phyloP scores from a whole-genome alignment of 306 rosid species.

The Phaseolus lunatus region DNA sequence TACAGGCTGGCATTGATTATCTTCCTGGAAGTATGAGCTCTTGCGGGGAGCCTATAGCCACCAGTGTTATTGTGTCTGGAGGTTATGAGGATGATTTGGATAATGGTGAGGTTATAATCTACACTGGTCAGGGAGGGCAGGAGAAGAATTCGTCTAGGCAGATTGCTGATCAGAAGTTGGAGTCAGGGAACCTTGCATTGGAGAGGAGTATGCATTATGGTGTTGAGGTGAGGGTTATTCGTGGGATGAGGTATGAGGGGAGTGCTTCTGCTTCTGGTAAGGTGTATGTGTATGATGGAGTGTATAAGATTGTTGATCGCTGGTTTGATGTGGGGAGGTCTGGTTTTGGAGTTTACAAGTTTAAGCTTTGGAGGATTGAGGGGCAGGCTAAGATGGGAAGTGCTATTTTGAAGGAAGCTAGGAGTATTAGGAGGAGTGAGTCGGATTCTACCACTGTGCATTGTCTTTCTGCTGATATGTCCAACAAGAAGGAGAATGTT shows the following conservation, averaged over 20 bases:
- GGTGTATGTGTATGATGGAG: conserved; percentile 93
- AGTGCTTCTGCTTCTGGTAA: conserved; percentile 57
- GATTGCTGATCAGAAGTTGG: conserved; percentile 76
- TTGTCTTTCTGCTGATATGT: conserved; percentile 77
- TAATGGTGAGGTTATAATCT: conserved; percentile 75
- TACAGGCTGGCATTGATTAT: conserved; percentile 93
- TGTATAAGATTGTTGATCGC: conserved; percentile 70
- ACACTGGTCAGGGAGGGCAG: conserved; percentile 98
- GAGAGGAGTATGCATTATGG: conserved; percentile 94
- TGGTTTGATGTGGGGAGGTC: conserved; percentile 97
- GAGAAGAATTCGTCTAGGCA: conserved; percentile 71
- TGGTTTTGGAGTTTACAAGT: conserved; percentile 97
- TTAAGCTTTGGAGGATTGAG: conserved; percentile 68
- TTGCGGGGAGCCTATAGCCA: conserved; percentile 88
- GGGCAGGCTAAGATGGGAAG: conserved; percentile 96
- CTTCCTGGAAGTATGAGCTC: conserved; percentile 80
- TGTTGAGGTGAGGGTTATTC: conserved; percentile 86
- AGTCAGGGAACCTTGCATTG: conserved; percentile 87
- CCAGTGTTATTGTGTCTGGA: conserved; percentile 90
- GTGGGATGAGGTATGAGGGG: conserved; percentile 72
- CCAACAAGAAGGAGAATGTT: conserved; percentile 63
- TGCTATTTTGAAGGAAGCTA: conserved; percentile 64
- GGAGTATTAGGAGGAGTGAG: conserved; percentile 53
- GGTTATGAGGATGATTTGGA: conserved; percentile 95
- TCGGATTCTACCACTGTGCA: conserved; percentile 51